These are phyloP conservation scores for Fusarium protoensiforme DNA, from an alignment of 2,329 filamentous ascomycete genomes.

Conservation along the genomic window DNA sequence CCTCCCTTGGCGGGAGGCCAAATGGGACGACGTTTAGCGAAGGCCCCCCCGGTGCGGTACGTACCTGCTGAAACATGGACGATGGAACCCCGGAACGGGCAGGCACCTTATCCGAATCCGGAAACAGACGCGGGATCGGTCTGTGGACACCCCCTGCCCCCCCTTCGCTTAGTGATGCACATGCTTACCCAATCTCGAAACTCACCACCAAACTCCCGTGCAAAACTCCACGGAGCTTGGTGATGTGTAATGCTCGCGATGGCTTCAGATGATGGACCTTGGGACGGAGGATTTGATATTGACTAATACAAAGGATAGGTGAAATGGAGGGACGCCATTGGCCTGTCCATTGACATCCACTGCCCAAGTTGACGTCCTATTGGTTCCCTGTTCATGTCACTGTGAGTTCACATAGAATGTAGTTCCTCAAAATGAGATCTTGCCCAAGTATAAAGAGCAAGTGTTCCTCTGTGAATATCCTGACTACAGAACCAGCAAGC, in stretches of 20 bases:
- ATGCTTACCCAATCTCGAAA: not conserved
- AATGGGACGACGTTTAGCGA: not conserved
- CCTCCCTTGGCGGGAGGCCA: not conserved
- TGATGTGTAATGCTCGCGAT: constrained; percentile 18
- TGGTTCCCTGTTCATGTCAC: not conserved
- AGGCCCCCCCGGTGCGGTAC: not conserved
- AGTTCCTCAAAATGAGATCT: not conserved
- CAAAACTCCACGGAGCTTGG: constrained; percentile 18
- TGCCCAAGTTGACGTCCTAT: not conserved
- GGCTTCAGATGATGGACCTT: not conserved
- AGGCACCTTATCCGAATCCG: not conserved
- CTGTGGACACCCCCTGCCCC: not conserved
- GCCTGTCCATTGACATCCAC: not conserved
- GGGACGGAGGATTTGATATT: not conserved
- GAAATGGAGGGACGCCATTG: not conserved
- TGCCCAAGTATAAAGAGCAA: not conserved
- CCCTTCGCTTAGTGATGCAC: not conserved
- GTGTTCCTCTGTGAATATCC: not conserved
- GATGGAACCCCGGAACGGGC: not conserved
- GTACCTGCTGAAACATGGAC: not conserved
- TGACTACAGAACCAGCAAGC: not conserved
- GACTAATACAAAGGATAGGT: not conserved
- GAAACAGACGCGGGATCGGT: not conserved
- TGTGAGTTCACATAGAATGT: not conserved
- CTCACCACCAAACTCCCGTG: not conserved